Percentiles rank a stretch among this genome's conserved stretches.
Evolutionary conservation across 2,329 filamentous ascomycete species (phyloP).

Genomic region (Rutstroemia sp.): DNA sequence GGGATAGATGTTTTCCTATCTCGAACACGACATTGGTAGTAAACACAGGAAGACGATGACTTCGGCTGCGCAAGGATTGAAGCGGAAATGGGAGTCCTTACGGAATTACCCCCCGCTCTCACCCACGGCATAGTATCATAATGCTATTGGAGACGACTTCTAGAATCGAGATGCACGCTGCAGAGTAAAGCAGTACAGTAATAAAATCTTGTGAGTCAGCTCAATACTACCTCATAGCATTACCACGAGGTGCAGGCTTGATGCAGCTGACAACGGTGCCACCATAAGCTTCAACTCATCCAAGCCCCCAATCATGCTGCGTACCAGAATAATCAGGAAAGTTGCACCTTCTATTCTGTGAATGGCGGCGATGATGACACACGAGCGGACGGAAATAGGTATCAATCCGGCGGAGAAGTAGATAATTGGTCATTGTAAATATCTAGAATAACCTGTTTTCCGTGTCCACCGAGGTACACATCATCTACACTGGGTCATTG

Average conservation of each 20-base stretch:
- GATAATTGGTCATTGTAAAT: too few species aligned
- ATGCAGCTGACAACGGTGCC: conserved; percentile 2
- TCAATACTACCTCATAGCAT: not conserved
- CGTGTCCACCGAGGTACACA: too few species aligned
- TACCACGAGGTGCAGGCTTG: not conserved
- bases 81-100: not conserved
- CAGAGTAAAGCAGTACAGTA: not conserved
- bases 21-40: not conserved
- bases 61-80: not conserved
- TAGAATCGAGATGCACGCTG: not conserved
- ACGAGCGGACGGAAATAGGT: not conserved
- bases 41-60: not conserved
- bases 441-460: too few species aligned
- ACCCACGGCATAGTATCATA: not conserved
- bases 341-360: not conserved
- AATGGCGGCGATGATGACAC: not conserved
- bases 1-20: not conserved
- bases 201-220: not conserved
- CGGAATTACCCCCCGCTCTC: not conserved
- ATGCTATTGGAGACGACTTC: not conserved
- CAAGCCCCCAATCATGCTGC: not conserved
- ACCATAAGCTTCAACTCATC: not conserved
- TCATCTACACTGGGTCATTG: too few species aligned
- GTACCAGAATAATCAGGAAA: not conserved
- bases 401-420: not conserved